phyloP scores from a whole-genome alignment of 352 stramenopile genomes.

The Phytophthora pistaciae region DNA sequence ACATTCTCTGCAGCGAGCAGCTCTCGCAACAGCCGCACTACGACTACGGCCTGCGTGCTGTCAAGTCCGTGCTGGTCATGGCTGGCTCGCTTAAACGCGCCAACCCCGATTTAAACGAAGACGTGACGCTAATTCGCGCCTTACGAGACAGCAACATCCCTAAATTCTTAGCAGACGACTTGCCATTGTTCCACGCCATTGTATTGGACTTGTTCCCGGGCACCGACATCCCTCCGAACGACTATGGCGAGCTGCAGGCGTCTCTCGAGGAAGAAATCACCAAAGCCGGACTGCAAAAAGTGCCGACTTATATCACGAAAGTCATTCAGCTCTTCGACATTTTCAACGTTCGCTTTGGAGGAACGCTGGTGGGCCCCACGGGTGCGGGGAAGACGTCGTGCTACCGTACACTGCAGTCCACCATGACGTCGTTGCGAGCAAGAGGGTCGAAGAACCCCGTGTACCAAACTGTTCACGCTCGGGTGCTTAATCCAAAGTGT shows the following conservation, averaged over 20 bases:
- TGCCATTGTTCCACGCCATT: conserved; percentile 93
- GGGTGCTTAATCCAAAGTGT: conserved; percentile 89
- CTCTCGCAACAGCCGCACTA: conserved; percentile 96
- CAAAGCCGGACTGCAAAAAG: conserved; percentile 66
- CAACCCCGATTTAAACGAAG: conserved; percentile 78
- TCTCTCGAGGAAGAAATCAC: conserved; percentile 67
- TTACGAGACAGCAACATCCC: conserved; percentile 95
- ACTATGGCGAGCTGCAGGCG: conserved; percentile 88
- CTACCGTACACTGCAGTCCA: conserved; percentile 87
- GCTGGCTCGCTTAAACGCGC: conserved; percentile 91
- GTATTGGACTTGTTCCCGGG: conserved; percentile 93
- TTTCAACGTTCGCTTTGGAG: conserved; percentile 95
- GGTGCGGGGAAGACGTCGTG: conserved; percentile 89
- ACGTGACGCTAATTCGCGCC: conserved; percentile 91
- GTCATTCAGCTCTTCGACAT: conserved; percentile 96
- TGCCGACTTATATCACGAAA: conserved; percentile 91
- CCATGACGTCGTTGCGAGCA: conserved; percentile 86
- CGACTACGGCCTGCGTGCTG: conserved; percentile 93
- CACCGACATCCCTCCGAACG: conserved; percentile 82
- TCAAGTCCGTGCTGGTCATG: conserved; percentile 95
- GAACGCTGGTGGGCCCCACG: conserved; percentile 89
- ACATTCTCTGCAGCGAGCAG: conserved; percentile 94
- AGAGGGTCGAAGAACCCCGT: conserved; percentile 75
- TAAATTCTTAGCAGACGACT: conserved; percentile 94
- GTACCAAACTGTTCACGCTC: conserved; percentile 78